Evolutionary conservation across 2,329 filamentous ascomycete genomes (phyloP).

Genomic region (Thielaviopsis ethacetica): DNA sequence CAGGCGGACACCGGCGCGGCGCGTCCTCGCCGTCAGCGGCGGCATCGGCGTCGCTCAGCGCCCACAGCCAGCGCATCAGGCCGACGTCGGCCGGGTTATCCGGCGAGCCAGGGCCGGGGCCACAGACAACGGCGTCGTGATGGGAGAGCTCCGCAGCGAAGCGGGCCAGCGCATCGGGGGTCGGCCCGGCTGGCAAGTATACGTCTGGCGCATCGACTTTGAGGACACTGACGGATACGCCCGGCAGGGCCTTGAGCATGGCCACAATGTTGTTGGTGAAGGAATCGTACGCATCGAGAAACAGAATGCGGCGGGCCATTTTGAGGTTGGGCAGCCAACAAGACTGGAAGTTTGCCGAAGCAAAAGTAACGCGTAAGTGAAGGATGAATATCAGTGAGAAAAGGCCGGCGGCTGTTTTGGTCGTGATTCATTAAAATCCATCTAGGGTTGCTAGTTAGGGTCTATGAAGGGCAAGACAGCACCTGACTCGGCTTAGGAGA

Average conservation of each 20-base stretch:
- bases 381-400: neutral
- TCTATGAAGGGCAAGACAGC: neutral
- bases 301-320: constrained; percentile 46
- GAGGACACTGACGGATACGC: constrained; percentile 47
- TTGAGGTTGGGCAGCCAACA: neutral
- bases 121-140: constrained; percentile 77
- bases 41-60: constrained; percentile 16
- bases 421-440: neutral
- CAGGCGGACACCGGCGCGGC: constrained; percentile 35
- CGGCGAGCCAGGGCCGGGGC: constrained; percentile 79
- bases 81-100: constrained; percentile 60
- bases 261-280: constrained; percentile 92
- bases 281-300: constrained; percentile 91
- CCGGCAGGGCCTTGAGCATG: constrained; percentile 54
- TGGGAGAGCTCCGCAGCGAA: constrained; percentile 25
- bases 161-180: constrained; percentile 24
- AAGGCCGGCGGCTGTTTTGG: neutral
- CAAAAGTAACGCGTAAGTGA: neutral
- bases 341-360: neutral
- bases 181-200: constrained; percentile 20
- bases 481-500: no score
- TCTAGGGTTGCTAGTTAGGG: neutral
- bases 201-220: constrained; percentile 50
- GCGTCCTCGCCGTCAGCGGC: constrained; percentile 25
- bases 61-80: constrained; percentile 64